These are phyloP conservation scores for Cronartium ribicola DNA, from an alignment of 1,284 basidiomycete genomes.

Conservation along the genomic window DNA sequence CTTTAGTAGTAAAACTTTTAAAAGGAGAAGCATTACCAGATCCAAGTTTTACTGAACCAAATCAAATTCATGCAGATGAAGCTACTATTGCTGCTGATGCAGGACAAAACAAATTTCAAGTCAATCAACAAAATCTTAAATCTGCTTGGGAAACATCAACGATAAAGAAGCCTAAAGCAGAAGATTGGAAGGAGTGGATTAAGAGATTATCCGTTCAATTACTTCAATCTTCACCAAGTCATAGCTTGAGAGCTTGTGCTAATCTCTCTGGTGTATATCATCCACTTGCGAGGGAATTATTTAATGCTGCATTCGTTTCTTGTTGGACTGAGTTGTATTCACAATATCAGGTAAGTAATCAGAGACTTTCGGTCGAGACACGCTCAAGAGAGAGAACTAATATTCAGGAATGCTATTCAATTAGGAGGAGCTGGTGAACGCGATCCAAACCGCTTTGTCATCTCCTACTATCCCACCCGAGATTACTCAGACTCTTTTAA, in stretches of 20 bases:
- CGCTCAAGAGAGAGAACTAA: no score
- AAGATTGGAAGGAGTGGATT: slow-evolving; percentile 97
- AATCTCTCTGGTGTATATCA: slow-evolving; percentile 86
- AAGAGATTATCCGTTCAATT: slow-evolving; percentile 88
- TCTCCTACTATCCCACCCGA: slow-evolving; percentile 76
- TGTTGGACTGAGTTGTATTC: slow-evolving; percentile 97
- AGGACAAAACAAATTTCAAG: slow-evolving; percentile 83
- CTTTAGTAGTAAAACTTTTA: slow-evolving; percentile 78
- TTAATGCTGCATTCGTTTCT: slow-evolving; percentile 97
- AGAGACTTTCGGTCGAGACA: no score
- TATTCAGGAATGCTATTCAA: not conserved
- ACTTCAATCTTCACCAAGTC: slow-evolving; percentile 96
- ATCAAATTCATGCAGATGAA: slow-evolving; percentile 51
- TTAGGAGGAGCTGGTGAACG: slow-evolving; percentile 85
- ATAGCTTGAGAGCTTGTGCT: slow-evolving; percentile 92
- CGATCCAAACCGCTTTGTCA: slow-evolving; percentile 83
- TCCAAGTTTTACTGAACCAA: slow-evolving; percentile 55
- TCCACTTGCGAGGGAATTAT: slow-evolving; percentile 86
- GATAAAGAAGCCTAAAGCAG: slow-evolving; percentile 58
- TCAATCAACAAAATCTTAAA: slow-evolving; percentile 97
- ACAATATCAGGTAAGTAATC: slow-evolving; percentile 72
- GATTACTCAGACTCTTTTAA: slow-evolving; percentile 86
- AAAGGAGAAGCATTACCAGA: slow-evolving; percentile 84
- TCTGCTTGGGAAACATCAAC: slow-evolving; percentile 91
- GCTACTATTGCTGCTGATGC: slow-evolving; percentile 55